Percentiles rank a stretch among this genome's conserved stretches.
phyloP scores from a whole-genome alignment of 2,329 filamentous ascomycete genomes.

The Fusarium secorum region DNA sequence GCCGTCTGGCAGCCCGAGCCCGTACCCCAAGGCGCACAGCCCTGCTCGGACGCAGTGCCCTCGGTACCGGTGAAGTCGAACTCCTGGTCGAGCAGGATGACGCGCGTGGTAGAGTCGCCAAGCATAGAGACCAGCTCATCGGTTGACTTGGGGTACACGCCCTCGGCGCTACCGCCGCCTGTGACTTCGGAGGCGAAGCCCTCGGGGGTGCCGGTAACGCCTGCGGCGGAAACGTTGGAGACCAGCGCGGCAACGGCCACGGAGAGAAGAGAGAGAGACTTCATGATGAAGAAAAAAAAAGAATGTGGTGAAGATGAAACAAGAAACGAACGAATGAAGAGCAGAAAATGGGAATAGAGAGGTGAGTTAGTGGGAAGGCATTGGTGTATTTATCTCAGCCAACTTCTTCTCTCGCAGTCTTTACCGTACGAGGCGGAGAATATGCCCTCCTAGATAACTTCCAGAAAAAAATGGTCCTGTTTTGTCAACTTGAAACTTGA shows the following conservation, averaged over 20 bases:
- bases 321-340: constrained; percentile 5
- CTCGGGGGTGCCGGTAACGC: constrained; percentile 48
- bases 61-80: constrained; percentile 65
- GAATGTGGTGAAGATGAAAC: background rate
- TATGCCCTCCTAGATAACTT: background rate
- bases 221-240: constrained; percentile 23
- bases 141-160: constrained; percentile 62
- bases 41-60: constrained; percentile 59
- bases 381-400: constrained; percentile 7
- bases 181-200: constrained; percentile 62
- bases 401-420: background rate
- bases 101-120: constrained; percentile 59
- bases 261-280: constrained; percentile 24
- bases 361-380: background rate
- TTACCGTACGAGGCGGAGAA: background rate
- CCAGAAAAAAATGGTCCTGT: background rate
- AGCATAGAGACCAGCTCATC: constrained; percentile 68
- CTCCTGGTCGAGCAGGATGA: constrained; percentile 65
- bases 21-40: constrained; percentile 68
- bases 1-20: constrained; percentile 62
- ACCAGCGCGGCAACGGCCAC: constrained; percentile 29
- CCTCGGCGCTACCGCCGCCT: constrained; percentile 68
- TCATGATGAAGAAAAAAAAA: constrained; percentile 22
- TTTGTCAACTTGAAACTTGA: constrained; percentile 5
- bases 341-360: background rate